Conservation (phyloP, 345 rosid species). For the Salix brachista region DNA sequence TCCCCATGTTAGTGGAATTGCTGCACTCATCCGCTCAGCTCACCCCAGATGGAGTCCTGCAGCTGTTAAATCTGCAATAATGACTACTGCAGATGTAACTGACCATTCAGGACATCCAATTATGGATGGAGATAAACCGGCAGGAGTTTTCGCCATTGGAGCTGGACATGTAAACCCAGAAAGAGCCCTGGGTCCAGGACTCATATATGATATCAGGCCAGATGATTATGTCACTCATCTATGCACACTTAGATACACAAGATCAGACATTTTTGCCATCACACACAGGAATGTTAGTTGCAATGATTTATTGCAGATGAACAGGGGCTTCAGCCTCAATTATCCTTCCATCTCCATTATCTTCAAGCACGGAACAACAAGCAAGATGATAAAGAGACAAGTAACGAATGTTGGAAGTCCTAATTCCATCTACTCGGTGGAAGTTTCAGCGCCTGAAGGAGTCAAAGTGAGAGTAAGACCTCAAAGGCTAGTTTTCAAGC, state of each 20-base stretch:
- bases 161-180: conserved; percentile 84
- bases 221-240: conserved; percentile 73
- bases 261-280: conserved; percentile 58
- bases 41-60: conserved; percentile 84
- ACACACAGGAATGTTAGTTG: conserved; percentile 22
- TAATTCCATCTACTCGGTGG: conserved; percentile 59
- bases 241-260: conserved; percentile 64
- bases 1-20: conserved; percentile 85
- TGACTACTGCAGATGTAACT: conserved; percentile 72
- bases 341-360: conserved; percentile 76
- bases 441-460: conserved; percentile 50
- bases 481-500: conserved; percentile 47
- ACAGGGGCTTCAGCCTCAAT: conserved; percentile 54
- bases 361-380: conserved; percentile 53
- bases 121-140: conserved; percentile 62
- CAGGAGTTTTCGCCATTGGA: conserved; percentile 62
- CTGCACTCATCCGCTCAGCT: conserved; percentile 63
- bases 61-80: conserved; percentile 81
- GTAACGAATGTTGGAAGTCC: conserved; percentile 77
- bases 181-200: conserved; percentile 74
- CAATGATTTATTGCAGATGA: conserved; percentile 16
- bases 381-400: conserved; percentile 48
- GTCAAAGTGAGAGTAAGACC: conserved; percentile 42
- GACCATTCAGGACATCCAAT: conserved; percentile 68
- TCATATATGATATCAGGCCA: conserved; percentile 68